Conservation (phyloP, 2,329 filamentous ascomycete genomes). For the Graphilbum fragrans region DNA sequence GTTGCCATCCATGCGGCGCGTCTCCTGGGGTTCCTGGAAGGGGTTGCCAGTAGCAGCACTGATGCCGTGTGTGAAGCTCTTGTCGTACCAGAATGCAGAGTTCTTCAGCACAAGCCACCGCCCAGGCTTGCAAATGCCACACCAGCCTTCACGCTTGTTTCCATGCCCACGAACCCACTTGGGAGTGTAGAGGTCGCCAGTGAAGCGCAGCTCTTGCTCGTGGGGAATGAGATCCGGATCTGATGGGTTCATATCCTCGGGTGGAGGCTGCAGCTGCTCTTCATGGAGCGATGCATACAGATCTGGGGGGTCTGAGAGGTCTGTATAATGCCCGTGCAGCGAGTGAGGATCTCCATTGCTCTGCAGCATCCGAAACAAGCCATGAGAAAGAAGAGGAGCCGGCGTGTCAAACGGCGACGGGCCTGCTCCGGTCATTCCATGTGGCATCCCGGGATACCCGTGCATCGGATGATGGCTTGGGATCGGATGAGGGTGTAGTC, state of each 20-base stretch:
- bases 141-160: slow-evolving; percentile 83
- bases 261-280: slow-evolving; percentile 60
- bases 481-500: slow-evolving; percentile 5
- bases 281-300: slow-evolving; percentile 64
- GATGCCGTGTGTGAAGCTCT: slow-evolving; percentile 80
- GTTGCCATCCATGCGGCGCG: slow-evolving; percentile 65
- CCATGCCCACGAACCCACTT: slow-evolving; percentile 76
- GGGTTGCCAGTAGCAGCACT: slow-evolving; percentile 68
- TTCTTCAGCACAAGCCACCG: slow-evolving; percentile 83
- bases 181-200: slow-evolving; percentile 73
- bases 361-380: slow-evolving; percentile 60
- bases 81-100: slow-evolving; percentile 88
- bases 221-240: slow-evolving; percentile 66
- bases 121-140: slow-evolving; percentile 75
- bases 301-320: slow-evolving; percentile 64
- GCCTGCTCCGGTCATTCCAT: slow-evolving; percentile 16
- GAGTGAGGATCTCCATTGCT: slow-evolving; percentile 61
- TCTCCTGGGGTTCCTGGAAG: slow-evolving; percentile 67
- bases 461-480: slow-evolving; percentile 4
- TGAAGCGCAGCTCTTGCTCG: slow-evolving; percentile 68
- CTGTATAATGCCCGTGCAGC: slow-evolving; percentile 57
- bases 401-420: slow-evolving; percentile 40
- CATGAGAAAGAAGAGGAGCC: slow-evolving; percentile 55
- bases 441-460: not conserved
- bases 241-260: slow-evolving; percentile 69